A percentile compares a stretch with the other conserved stretches of the same genome.
Conservation (phyloP, 768 basidiomycete species). For the Tephrocybe sp. region DNA sequence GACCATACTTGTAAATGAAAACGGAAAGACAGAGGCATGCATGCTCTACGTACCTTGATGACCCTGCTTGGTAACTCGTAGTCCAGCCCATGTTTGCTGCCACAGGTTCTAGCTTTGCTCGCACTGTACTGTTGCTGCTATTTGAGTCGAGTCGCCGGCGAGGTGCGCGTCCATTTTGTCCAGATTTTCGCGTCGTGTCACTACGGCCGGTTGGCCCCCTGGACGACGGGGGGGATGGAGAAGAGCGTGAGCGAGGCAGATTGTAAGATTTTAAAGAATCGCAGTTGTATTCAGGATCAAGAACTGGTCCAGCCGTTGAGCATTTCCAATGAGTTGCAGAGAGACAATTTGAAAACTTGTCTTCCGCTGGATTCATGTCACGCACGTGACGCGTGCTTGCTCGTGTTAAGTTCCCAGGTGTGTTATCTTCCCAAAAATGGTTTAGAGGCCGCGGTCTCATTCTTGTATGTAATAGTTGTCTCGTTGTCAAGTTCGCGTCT, state of each 20-base stretch:
- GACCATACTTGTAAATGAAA: constrained; percentile 1
- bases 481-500: constrained; percentile 7
- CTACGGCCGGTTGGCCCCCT: constrained; percentile 51
- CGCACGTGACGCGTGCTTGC: constrained; percentile 15
- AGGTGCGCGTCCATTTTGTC: constrained; percentile 32
- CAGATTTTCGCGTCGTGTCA: constrained; percentile 42
- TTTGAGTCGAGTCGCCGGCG: constrained; percentile 35
- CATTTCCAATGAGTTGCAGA: too few relatives aligned
- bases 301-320: neutral
- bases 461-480: constrained; percentile 8
- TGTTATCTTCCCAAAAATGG: constrained; percentile 2
- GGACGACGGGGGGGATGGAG: constrained; percentile 70
- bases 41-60: constrained; percentile 64
- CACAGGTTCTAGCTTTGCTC: constrained; percentile 20
- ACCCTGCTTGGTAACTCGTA: constrained; percentile 86
- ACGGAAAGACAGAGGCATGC: neutral
- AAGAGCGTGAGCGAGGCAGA: constrained; percentile 79
- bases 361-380: constrained; percentile 1
- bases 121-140: constrained; percentile 21
- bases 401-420: constrained; percentile 7
- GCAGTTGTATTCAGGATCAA: neutral
- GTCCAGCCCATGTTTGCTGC: constrained; percentile 63
- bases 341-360: neutral
- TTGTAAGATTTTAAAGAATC: constrained; percentile 35
- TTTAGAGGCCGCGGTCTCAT: neutral